Conservation (phyloP, 192 early-diverging fungal species). For the Coemansia sp. region DNA sequence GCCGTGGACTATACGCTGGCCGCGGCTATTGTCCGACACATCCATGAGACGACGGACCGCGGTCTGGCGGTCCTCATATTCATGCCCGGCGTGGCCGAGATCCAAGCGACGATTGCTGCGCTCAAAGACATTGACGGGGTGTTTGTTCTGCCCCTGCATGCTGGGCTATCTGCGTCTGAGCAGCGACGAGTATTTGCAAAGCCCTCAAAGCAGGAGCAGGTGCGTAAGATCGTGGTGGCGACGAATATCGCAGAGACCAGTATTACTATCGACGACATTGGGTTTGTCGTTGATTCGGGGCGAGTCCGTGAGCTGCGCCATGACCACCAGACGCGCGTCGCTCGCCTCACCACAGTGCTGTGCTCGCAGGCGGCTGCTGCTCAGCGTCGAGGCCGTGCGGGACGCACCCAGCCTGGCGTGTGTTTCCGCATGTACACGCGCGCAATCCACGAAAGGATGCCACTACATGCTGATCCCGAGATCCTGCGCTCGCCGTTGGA, state of each 20-base stretch:
- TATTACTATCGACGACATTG: conserved; percentile 71
- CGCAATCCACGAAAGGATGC: conserved; percentile 57
- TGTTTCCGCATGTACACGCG: conserved; percentile 78
- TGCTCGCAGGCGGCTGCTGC: conserved; percentile 62
- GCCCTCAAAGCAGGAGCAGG: conserved; percentile 15
- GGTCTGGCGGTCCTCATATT: conserved; percentile 70
- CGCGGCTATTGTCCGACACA: conserved; percentile 61
- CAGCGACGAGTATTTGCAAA: conserved; percentile 59
- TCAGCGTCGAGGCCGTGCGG: conserved; percentile 84
- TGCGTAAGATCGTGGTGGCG: conserved; percentile 88
- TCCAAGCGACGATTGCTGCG: conserved; percentile 68
- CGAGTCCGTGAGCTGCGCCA: conserved; percentile 66
- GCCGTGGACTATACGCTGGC: conserved; percentile 65
- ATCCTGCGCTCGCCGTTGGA: conserved; percentile 82
- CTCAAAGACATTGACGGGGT: conserved; percentile 20
- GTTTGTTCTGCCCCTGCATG: conserved; percentile 64
- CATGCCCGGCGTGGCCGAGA: conserved; percentile 75
- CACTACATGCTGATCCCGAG: conserved; percentile 71
- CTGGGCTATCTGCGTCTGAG: conserved; percentile 58
- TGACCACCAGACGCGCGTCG: conserved; percentile 62
- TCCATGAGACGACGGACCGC: conserved; percentile 52
- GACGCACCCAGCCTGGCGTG: conserved; percentile 72
- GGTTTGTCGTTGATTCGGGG: conserved; percentile 73
- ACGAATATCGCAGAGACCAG: conserved; percentile 86
- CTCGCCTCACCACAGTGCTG: conserved; percentile 59